Evolutionary conservation across 2,329 filamentous ascomycete genomes (phyloP).

Genomic region (Metarhizium brunneum): DNA sequence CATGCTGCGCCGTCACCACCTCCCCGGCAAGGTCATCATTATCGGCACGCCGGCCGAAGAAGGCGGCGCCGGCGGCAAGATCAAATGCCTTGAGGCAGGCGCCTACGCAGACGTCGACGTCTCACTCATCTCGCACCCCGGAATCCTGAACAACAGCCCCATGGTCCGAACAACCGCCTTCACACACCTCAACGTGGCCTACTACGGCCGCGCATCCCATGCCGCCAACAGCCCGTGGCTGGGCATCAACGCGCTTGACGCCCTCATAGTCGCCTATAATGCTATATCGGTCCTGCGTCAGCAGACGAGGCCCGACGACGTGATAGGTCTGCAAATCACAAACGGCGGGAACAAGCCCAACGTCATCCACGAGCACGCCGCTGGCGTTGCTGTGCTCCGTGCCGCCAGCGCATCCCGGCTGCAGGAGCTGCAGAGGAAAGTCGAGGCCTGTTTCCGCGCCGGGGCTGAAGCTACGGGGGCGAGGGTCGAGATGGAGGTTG

Average conservation of each 20-base stretch:
- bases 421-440: conserved; percentile 28
- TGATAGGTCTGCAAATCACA: conserved; percentile 40
- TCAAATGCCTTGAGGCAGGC: conserved; percentile 30
- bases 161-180: conserved; percentile 44
- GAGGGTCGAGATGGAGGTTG: conserved; percentile 27
- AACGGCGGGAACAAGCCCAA: conserved; percentile 43
- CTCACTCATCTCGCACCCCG: conserved; percentile 15
- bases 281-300: conserved; percentile 42
- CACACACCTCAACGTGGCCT: conserved; percentile 37
- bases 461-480: conserved; percentile 35
- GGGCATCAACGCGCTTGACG: conserved; percentile 49
- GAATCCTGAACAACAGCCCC: conserved; percentile 31
- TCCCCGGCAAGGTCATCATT: conserved; percentile 35
- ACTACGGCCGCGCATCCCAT: conserved; percentile 44
- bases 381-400: conserved; percentile 34
- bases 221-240: conserved; percentile 47
- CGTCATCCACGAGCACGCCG: conserved; percentile 42
- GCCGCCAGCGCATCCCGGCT: conserved; percentile 32
- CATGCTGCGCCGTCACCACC: conserved; percentile 27
- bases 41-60: conserved; percentile 41
- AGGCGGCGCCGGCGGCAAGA: conserved; percentile 37
- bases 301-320: conserved; percentile 42
- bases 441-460: conserved; percentile 28
- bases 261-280: conserved; percentile 38
- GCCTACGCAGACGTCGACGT: conserved; percentile 20